phyloP scores from a whole-genome alignment of 352 stramenopile genomes.

The Bremia lactucae region DNA sequence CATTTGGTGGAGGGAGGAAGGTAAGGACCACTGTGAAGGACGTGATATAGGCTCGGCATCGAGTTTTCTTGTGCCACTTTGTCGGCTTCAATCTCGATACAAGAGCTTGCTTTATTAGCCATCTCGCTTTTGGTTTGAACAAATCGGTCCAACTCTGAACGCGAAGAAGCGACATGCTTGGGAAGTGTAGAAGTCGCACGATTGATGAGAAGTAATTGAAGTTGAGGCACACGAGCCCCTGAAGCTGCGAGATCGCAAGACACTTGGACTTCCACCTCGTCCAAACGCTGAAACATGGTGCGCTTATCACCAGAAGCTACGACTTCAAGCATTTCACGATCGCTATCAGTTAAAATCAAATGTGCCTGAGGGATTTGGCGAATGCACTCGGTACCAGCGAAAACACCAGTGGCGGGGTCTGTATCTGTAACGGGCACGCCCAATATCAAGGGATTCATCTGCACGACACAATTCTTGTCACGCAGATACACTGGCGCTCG shows the following conservation, averaged over 20 bases:
- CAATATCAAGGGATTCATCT: constrained; percentile 69
- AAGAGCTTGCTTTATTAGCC: background rate
- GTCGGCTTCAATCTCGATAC: background rate
- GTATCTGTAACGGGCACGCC: constrained; percentile 61
- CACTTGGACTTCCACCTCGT: constrained; percentile 71
- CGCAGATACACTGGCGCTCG: constrained; percentile 86
- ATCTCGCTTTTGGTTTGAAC: constrained; percentile 39
- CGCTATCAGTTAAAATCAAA: constrained; percentile 16
- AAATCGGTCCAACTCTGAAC: constrained; percentile 55
- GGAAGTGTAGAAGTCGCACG: constrained; percentile 27
- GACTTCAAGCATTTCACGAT: constrained; percentile 26
- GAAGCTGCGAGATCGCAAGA: constrained; percentile 64
- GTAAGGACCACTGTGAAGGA: constrained; percentile 18
- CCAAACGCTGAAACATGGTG: constrained; percentile 44
- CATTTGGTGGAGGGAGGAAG: constrained; percentile 28
- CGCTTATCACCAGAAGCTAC: constrained; percentile 9
- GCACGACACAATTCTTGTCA: constrained; percentile 77
- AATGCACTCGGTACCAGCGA: constrained; percentile 48
- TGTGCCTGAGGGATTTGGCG: constrained; percentile 49
- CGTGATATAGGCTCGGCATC: constrained; percentile 24
- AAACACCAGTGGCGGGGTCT: constrained; percentile 41
- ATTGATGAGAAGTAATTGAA: constrained; percentile 61
- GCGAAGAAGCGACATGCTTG: constrained; percentile 25
- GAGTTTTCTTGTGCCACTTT: constrained; percentile 1
- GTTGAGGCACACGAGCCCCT: constrained; percentile 57